phyloP scores from a whole-genome alignment of 768 basidiomycete genomes.

The Hygrocybe punicea region DNA sequence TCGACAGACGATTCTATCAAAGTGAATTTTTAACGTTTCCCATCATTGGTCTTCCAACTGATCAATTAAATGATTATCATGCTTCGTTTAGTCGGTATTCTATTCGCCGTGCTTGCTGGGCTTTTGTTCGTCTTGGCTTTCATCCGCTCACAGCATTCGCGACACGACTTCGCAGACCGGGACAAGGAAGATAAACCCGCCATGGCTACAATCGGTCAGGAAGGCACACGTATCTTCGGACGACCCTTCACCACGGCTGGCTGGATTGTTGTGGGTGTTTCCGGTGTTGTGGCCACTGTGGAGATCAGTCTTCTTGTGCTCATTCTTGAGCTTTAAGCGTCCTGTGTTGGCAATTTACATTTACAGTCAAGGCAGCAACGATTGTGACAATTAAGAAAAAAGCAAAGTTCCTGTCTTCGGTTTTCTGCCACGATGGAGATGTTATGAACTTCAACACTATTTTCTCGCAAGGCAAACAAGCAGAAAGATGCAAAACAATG shows the following conservation, averaged over 20 bases:
- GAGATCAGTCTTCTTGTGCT: slow-evolving; percentile 67
- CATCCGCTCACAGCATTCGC: slow-evolving; percentile 60
- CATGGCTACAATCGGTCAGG: slow-evolving; percentile 58
- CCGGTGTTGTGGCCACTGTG: slow-evolving; percentile 55
- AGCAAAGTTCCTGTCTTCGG: too few relatives aligned
- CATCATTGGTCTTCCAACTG: not conserved
- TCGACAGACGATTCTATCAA: slow-evolving; percentile 66
- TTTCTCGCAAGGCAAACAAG: too few relatives aligned
- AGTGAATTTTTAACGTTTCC: slow-evolving; percentile 50
- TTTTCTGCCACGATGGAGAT: too few relatives aligned
- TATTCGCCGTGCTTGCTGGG: slow-evolving; percentile 60
- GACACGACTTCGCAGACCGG: slow-evolving; percentile 74
- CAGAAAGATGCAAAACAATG: too few relatives aligned
- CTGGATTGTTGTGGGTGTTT: slow-evolving; percentile 63
- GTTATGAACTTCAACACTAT: too few relatives aligned
- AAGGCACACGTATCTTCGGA: slow-evolving; percentile 62
- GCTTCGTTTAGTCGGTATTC: slow-evolving; percentile 57
- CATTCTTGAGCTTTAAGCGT: slow-evolving; percentile 52
- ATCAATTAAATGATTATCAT: not conserved
- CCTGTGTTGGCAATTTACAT: slow-evolving; percentile 44
- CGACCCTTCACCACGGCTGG: slow-evolving; percentile 79
- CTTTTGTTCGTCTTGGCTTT: slow-evolving; percentile 58
- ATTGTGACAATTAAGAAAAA: too few relatives aligned
- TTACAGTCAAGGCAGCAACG: too few relatives aligned
- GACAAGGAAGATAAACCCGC: slow-evolving; percentile 38